A percentile compares a stretch with the other conserved stretches of the same genome.
Conservation (phyloP, 225 moss, liverwort and hornwort species). For the Physcomitrium patens region DNA sequence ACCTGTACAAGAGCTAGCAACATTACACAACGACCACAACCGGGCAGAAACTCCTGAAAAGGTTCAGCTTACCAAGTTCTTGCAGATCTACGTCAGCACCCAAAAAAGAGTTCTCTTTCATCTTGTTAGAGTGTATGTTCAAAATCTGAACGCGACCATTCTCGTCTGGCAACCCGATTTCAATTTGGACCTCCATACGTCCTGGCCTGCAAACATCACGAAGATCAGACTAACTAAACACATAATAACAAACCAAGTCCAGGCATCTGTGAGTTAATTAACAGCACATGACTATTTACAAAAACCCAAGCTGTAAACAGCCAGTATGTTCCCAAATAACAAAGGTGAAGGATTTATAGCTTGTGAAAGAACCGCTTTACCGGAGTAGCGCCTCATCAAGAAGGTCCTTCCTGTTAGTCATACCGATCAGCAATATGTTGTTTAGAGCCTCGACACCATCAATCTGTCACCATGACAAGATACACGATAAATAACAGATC, state of each 20-base stretch:
- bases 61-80: conserved; percentile 70
- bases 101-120: conserved; percentile 89
- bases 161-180: conserved; percentile 95
- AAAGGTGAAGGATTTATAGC: conserved; percentile 5
- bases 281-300: background rate
- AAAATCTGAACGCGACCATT: conserved; percentile 89
- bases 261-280: background rate
- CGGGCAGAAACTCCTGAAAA: background rate
- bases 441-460: conserved; percentile 96
- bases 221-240: conserved; percentile 17
- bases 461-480: conserved; percentile 59
- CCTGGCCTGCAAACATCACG: conserved; percentile 70
- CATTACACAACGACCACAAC: background rate
- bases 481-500: background rate
- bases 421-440: conserved; percentile 97
- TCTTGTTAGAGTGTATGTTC: conserved; percentile 86
- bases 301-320: background rate
- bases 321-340: background rate
- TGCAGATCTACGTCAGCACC: conserved; percentile 63
- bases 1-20: background rate
- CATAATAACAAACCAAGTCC: background rate
- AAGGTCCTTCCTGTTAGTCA: conserved; percentile 98
- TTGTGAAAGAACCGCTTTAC: conserved; percentile 37
- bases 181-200: conserved; percentile 98
- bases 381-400: conserved; percentile 94